These are phyloP conservation scores for Sungouiozyma intestinalis DNA, from an alignment of 805 yeast species.

Conservation along the genomic window DNA sequence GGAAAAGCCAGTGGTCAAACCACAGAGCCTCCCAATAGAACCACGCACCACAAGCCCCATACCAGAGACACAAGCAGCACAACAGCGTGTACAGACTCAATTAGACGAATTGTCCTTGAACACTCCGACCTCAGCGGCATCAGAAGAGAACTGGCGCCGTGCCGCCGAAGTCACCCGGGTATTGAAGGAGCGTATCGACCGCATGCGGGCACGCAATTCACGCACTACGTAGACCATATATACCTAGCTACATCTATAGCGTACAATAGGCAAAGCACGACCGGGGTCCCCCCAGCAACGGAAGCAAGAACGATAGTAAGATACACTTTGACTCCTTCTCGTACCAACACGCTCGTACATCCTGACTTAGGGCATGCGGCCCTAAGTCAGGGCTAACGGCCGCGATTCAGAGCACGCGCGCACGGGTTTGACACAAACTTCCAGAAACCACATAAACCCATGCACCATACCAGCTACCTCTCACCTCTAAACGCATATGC, in stretches of 20 bases:
- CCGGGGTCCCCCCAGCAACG: background rate
- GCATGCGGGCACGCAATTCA: constrained; percentile 62
- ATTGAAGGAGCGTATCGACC: constrained; percentile 76
- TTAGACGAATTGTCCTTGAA: background rate
- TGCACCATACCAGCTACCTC: background rate
- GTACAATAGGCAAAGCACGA: too few relatives aligned
- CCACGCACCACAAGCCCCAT: background rate
- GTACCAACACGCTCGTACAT: background rate
- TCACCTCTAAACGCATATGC: constrained; percentile 11
- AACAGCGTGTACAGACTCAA: background rate
- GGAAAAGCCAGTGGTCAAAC: background rate
- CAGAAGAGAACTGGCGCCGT: constrained; percentile 70
- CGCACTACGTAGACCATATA: too few relatives aligned
- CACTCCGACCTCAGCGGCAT: constrained; percentile 33
- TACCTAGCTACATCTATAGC: too few relatives aligned
- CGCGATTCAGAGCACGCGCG: too few relatives aligned
- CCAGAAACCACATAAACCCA: background rate
- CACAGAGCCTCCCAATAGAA: too few relatives aligned
- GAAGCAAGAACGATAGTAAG: constrained; percentile 1
- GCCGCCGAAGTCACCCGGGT: constrained; percentile 86
- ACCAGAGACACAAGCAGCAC: constrained; percentile 13
- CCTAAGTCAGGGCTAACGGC: too few relatives aligned
- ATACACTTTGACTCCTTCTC: background rate
- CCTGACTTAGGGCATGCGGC: too few relatives aligned
- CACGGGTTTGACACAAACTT: too few relatives aligned